These are phyloP conservation scores for Penicillium malachiteum DNA, from an alignment of 495 filamentous ascomycete species.

Conservation along the genomic window DNA sequence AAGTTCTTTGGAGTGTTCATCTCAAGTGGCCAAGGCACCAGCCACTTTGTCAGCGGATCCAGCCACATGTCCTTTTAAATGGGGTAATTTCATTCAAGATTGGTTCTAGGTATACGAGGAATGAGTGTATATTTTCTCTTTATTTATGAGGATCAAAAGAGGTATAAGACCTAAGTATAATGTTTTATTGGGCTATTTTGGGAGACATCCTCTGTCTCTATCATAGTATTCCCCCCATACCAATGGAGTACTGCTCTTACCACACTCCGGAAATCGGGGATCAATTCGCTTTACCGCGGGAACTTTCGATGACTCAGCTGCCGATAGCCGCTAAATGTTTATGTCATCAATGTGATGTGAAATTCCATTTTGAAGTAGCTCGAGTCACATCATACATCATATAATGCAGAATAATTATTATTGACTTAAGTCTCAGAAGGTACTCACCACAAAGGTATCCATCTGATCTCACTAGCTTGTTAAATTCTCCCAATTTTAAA, in stretches of 20 bases:
- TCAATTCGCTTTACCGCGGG: background rate
- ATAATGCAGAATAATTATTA: too few relatives aligned
- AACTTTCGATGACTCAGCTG: conserved; percentile 17
- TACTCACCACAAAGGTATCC: too few relatives aligned
- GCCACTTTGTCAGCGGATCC: conserved; percentile 36
- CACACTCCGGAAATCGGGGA: conserved; percentile 17
- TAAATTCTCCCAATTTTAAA: too few relatives aligned
- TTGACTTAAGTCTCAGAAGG: too few relatives aligned
- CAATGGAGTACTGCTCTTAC: background rate
- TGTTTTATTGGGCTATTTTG: background rate
- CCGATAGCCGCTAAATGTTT: conserved; percentile 6
- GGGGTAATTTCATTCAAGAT: background rate
- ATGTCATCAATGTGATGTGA: background rate
- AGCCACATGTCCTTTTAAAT: conserved; percentile 31
- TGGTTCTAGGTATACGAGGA: background rate
- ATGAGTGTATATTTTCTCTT: background rate
- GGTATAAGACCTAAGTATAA: background rate
- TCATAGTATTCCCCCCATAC: background rate
- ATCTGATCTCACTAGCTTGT: conserved; percentile 1
- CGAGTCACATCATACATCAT: too few relatives aligned
- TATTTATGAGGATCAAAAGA: background rate
- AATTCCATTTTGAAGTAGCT: too few relatives aligned
- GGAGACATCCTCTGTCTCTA: background rate
- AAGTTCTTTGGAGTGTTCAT: conserved; percentile 11
- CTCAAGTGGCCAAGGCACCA: conserved; percentile 19